Conservation (phyloP, 148 eudicot genomes). For the Cornus florida region DNA sequence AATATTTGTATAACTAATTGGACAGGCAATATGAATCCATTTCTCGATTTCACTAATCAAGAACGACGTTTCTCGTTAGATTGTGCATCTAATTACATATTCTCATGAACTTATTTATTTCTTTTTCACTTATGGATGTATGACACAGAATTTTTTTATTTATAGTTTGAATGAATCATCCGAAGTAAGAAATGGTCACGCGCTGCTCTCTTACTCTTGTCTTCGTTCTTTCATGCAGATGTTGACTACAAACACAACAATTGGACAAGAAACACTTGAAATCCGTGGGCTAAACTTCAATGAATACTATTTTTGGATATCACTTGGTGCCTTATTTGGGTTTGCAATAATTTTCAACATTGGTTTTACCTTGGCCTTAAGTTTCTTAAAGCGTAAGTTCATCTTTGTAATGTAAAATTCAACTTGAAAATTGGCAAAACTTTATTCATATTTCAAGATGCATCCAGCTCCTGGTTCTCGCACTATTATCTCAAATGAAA, state of each 20-base stretch:
- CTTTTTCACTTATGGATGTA: neutral
- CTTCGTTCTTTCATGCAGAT: constrained; percentile 26
- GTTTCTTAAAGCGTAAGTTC: constrained; percentile 60
- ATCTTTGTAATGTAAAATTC: neutral
- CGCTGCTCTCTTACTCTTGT: neutral
- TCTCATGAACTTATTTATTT: no score
- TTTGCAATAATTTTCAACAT: constrained; percentile 44
- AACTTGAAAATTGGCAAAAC: neutral
- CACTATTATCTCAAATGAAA: constrained; percentile 64
- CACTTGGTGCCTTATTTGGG: constrained; percentile 61
- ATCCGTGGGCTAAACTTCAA: constrained; percentile 56
- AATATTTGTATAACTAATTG: no score
- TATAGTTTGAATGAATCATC: neutral
- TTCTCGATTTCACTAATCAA: no score
- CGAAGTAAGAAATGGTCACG: neutral
- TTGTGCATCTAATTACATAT: no score
- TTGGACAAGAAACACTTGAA: constrained; percentile 59
- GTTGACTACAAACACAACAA: constrained; percentile 47
- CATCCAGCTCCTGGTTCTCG: constrained; percentile 61
- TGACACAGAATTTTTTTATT: no score
- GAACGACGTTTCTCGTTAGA: no score
- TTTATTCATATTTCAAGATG: neutral
- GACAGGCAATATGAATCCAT: no score
- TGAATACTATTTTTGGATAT: constrained; percentile 55
- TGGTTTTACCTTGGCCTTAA: constrained; percentile 63